Evolutionary conservation across 805 yeast species (phyloP), one percentile per base, ranked within the genome.

Genomic region (Yarrowia sp.): DNA sequence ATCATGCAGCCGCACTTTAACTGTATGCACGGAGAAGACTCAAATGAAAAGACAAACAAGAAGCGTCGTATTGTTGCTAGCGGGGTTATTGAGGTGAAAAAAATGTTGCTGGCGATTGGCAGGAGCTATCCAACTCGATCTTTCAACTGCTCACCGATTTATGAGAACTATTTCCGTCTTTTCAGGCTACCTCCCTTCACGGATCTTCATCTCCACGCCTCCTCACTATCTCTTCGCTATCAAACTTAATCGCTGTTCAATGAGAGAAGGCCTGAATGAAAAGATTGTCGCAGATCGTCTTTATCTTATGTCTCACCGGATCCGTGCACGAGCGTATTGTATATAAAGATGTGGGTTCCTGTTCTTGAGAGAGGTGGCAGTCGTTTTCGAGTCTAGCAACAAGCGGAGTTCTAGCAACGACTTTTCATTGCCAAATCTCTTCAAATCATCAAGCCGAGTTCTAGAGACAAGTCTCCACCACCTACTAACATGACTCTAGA

Each of bases 1-100:
- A 50, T 50, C 56, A 50, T 50, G 56, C 56, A 50, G 56, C 40
- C 56, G 42, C 10, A 50, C 56, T 17, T 10, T 36, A 50, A 50
- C 24, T 17, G 8, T 50, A 36, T 20, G 60, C 44, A 52, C 6
- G 20, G 30, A 4, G 30, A 24, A 24, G 30, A 7, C 30, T 14
- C 15, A 14, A n/a, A 33, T 8, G 12, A 46, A 46, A 9, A 24
- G 52, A 10, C 30, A 24, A 24, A 24, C 30, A 24, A 24, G 30
- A 24, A 24, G 30, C 30, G 9, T 49, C 17, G 53, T 30, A n/a
- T 49, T 14, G 38, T n/a, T 33, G 36, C 53, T 33, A 4, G 9
- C 1, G 38, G 38, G 20, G 9, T 9, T n/a, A 10, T 10, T 3
- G 12, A 20, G 30, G 15, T 24, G 30, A 24, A 24, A 24, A 24